Percentiles rank a stretch among this genome's conserved stretches.
Conservation (phyloP, 2,329 filamentous ascomycete species). For the Helicocarpus griseus region DNA sequence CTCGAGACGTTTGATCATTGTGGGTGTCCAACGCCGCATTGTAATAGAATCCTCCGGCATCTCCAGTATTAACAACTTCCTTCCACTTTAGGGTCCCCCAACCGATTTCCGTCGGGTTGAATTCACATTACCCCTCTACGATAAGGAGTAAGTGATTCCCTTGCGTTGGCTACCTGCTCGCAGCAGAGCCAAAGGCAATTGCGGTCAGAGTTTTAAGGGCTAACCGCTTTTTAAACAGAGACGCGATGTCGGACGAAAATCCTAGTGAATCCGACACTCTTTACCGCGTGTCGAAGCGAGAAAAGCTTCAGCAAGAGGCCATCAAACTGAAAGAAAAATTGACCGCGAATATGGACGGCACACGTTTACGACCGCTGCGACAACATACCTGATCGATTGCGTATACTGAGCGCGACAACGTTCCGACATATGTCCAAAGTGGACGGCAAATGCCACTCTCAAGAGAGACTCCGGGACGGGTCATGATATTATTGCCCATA, state of each 20-base stretch:
- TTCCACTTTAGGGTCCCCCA: constrained; percentile 25
- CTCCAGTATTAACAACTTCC: background rate
- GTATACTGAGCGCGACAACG: background rate
- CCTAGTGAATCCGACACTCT: constrained; percentile 1
- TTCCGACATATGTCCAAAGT: too few species aligned
- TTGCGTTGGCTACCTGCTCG: background rate
- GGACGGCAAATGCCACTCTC: too few species aligned
- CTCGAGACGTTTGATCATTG: constrained; percentile 4
- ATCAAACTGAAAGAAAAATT: background rate
- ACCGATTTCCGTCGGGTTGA: constrained; percentile 36
- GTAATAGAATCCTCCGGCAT: too few species aligned
- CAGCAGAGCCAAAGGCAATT: background rate
- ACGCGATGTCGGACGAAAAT: background rate
- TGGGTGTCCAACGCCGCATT: background rate
- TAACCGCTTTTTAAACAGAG: background rate
- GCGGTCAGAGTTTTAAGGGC: background rate
- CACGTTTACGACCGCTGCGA: background rate
- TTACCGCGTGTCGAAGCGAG: background rate
- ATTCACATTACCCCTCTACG: constrained; percentile 21
- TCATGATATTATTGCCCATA: background rate
- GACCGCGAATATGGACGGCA: background rate
- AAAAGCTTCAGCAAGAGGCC: constrained; percentile 1
- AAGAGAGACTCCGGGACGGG: too few species aligned
- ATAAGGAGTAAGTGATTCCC: background rate
- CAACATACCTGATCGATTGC: background rate